These are phyloP conservation scores for Phytophthora fragariae DNA, from an alignment of 352 stramenopile genomes.

Conservation along the genomic window DNA sequence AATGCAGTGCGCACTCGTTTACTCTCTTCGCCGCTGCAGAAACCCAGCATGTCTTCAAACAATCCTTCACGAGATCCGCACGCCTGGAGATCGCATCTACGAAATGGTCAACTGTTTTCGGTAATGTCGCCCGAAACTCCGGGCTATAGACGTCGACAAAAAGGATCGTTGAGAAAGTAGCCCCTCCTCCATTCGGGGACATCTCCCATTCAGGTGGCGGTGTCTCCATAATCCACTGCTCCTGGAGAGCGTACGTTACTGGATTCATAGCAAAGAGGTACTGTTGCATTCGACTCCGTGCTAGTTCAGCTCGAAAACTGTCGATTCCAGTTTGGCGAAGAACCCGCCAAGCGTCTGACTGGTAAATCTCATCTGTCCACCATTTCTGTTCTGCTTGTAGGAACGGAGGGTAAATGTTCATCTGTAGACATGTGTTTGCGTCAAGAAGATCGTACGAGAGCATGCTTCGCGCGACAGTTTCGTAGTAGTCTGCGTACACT, in stretches of 20 bases:
- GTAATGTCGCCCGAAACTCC: conserved; percentile 74
- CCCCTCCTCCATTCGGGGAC: conserved; percentile 34
- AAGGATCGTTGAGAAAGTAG: conserved; percentile 75
- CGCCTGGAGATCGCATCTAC: conserved; percentile 80
- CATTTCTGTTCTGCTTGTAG: conserved; percentile 84
- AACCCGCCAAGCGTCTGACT: conserved; percentile 80
- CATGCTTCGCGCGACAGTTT: conserved; percentile 81
- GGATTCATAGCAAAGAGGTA: conserved; percentile 78
- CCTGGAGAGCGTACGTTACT: conserved; percentile 88
- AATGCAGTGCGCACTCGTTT: conserved; percentile 66
- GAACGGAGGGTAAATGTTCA: conserved; percentile 89
- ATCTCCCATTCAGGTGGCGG: conserved; percentile 82
- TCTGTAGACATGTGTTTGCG: conserved; percentile 59
- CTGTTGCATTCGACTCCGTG: conserved; percentile 55
- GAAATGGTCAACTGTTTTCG: conserved; percentile 88
- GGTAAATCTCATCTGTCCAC: conserved; percentile 86
- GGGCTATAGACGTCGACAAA: conserved; percentile 84
- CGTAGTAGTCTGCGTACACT: conserved; percentile 81
- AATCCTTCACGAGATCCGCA: conserved; percentile 88
- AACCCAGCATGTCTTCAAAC: conserved; percentile 86
- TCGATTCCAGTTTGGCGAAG: conserved; percentile 83
- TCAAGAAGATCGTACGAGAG: conserved; percentile 91
- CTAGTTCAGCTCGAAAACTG: conserved; percentile 45
- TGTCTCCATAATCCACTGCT: conserved; percentile 86
- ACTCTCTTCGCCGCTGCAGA: conserved; percentile 72